Percentiles rank a stretch among this genome's conserved stretches.
phyloP scores from a whole-genome alignment of 257 asterid genomes.

The Handroanthus guayacan region DNA sequence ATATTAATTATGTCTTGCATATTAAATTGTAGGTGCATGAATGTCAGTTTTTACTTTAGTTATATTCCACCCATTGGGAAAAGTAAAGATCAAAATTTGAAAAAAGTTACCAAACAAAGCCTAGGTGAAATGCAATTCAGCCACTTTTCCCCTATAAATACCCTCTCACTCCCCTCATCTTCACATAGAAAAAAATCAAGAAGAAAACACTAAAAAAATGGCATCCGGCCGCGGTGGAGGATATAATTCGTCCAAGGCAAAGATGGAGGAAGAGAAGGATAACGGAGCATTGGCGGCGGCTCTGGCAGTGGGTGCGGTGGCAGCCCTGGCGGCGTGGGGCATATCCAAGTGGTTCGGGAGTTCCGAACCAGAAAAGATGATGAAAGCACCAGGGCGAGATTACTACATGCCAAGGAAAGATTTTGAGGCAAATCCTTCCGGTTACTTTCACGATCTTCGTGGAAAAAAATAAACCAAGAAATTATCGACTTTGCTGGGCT shows the following conservation, averaged over 20 bases:
- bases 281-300: background rate
- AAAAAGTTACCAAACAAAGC: too few species aligned
- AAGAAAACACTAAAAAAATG: background rate
- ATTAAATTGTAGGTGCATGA: too few species aligned
- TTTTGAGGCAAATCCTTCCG: conserved; percentile 21
- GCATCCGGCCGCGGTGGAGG: background rate
- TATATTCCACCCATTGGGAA: too few species aligned
- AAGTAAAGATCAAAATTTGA: too few species aligned
- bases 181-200: background rate
- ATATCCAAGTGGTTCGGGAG: conserved; percentile 25
- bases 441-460: conserved; percentile 33
- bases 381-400: conserved; percentile 40
- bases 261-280: conserved; percentile 11
- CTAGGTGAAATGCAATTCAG: too few species aligned
- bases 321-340: conserved; percentile 34
- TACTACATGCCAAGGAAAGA: conserved; percentile 30
- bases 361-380: conserved; percentile 27
- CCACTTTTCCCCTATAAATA: background rate
- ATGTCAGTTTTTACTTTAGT: too few species aligned
- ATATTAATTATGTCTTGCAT: too few species aligned
- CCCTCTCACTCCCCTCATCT: background rate
- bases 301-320: conserved; percentile 28
- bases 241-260: background rate
- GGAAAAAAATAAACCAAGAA: background rate
- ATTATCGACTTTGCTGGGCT: background rate